These are phyloP conservation scores for Suhomyces faveliae DNA, from an alignment of 805 yeast species.

Conservation along the genomic window DNA sequence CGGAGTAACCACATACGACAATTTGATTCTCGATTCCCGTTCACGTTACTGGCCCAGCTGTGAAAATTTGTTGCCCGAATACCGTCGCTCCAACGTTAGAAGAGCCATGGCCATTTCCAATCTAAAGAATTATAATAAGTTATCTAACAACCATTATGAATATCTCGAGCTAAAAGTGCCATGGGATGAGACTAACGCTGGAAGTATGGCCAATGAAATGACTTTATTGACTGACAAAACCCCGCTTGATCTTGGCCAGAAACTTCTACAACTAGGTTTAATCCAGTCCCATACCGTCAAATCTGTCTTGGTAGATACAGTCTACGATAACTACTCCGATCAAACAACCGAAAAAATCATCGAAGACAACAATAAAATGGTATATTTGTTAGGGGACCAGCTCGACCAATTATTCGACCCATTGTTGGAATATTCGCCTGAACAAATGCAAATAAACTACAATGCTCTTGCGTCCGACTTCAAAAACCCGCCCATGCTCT, in stretches of 20 bases:
- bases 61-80: slow-evolving; percentile 55
- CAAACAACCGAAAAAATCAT: slow-evolving; percentile 36
- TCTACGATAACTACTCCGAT: slow-evolving; percentile 54
- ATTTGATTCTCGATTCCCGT: slow-evolving; percentile 53
- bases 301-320: slow-evolving; percentile 67
- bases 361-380: slow-evolving; percentile 73
- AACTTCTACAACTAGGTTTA: slow-evolving; percentile 56
- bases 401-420: slow-evolving; percentile 89
- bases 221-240: slow-evolving; percentile 47
- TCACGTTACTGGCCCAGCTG: slow-evolving; percentile 82
- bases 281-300: slow-evolving; percentile 49
- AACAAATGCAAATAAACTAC: slow-evolving; percentile 71
- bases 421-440: slow-evolving; percentile 87
- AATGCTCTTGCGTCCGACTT: slow-evolving; percentile 48
- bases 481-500: slow-evolving; percentile 8
- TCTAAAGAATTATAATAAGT: slow-evolving; percentile 61
- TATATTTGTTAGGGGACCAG: slow-evolving; percentile 77
- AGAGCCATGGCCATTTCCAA: slow-evolving; percentile 73
- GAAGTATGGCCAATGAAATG: slow-evolving; percentile 71
- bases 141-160: slow-evolving; percentile 36
- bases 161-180: slow-evolving; percentile 33
- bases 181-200: slow-evolving; percentile 83
- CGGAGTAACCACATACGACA: slow-evolving; percentile 61
- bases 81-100: slow-evolving; percentile 58
- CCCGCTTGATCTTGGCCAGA: slow-evolving; percentile 58